Conservation (phyloP, 2,329 filamentous ascomycete genomes). For the Didymellaceae sp. region DNA sequence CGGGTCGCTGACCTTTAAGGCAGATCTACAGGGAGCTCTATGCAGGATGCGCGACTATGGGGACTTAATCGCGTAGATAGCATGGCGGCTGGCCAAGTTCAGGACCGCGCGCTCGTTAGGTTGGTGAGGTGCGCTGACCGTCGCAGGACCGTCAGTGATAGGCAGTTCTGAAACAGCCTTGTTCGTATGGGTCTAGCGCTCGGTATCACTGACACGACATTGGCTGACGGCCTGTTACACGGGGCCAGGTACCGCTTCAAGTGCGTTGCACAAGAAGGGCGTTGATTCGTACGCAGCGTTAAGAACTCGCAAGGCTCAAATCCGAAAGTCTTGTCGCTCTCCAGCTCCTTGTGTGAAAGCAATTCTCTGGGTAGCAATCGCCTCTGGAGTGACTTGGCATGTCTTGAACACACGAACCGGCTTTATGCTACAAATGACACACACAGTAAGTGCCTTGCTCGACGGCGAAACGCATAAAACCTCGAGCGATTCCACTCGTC, state of each 20-base stretch:
- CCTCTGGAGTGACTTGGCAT: background rate
- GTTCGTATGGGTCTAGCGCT: slow-evolving; percentile 7
- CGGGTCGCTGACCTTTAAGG: slow-evolving; percentile 28
- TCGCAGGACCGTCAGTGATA: slow-evolving; percentile 26
- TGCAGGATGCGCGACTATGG: slow-evolving; percentile 6
- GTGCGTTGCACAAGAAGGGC: slow-evolving; percentile 19
- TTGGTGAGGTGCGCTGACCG: slow-evolving; percentile 18
- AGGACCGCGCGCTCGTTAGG: slow-evolving; percentile 20
- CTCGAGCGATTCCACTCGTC: background rate
- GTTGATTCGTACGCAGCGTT: slow-evolving; percentile 16
- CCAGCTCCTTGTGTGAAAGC: slow-evolving; percentile 7
- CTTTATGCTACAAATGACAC: slow-evolving; percentile 1
- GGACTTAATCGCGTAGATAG: slow-evolving; percentile 11
- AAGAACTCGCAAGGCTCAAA: slow-evolving; percentile 11
- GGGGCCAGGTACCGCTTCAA: slow-evolving; percentile 31
- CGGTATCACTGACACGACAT: slow-evolving; percentile 16
- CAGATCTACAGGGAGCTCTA: slow-evolving; percentile 30
- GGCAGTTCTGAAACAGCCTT: slow-evolving; percentile 31
- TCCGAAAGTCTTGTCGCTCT: slow-evolving; percentile 6
- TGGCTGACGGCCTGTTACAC: slow-evolving; percentile 17
- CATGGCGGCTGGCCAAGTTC: slow-evolving; percentile 22
- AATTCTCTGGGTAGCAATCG: background rate
- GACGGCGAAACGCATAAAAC: slow-evolving; percentile 15
- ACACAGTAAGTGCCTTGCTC: slow-evolving; percentile 1
- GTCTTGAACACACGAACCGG: background rate